A percentile compares a stretch with the other conserved stretches of the same genome.
Evolutionary conservation across 2,329 filamentous ascomycete species (phyloP).

Genomic region (Orbilia blumenaviensis): DNA sequence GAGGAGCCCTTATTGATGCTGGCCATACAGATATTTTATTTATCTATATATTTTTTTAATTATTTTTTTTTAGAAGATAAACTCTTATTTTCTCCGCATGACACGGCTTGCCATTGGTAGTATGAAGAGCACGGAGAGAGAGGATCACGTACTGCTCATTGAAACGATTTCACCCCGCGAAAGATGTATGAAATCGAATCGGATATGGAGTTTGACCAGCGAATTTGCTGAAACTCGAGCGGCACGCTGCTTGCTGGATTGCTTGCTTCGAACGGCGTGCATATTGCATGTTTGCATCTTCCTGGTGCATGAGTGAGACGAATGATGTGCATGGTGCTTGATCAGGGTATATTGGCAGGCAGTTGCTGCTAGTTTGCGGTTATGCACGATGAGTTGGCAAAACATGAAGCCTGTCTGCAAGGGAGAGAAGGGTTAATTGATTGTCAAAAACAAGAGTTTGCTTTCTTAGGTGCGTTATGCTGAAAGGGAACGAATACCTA

Average conservation of each 20-base stretch:
- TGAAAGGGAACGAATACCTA: slow-evolving; percentile 29
- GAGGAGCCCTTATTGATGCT: slow-evolving; percentile 6
- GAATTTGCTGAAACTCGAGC: neutral
- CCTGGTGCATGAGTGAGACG: slow-evolving; percentile 42
- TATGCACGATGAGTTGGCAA: slow-evolving; percentile 55
- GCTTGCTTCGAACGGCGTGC: slow-evolving; percentile 7
- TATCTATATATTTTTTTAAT: too few species aligned
- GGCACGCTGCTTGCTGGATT: slow-evolving; percentile 5
- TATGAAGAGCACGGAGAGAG: neutral
- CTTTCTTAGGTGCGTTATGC: slow-evolving; percentile 1
- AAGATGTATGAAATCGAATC: neutral
- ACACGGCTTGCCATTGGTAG: neutral
- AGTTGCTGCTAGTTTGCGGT: slow-evolving; percentile 42
- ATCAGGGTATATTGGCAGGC: slow-evolving; percentile 41
- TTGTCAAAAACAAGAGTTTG: slow-evolving; percentile 5
- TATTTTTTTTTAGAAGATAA: too few species aligned
- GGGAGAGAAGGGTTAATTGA: slow-evolving; percentile 29
- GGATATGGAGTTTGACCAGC: neutral
- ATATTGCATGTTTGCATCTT: slow-evolving; percentile 35
- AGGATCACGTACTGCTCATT: too few species aligned
- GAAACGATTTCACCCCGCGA: neutral
- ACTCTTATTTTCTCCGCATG: too few species aligned
- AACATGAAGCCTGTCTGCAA: slow-evolving; percentile 37
- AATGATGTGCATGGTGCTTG: slow-evolving; percentile 54
- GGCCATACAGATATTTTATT: too few species aligned